Evolutionary conservation across 2,329 filamentous ascomycete species (phyloP), one percentile per base, ranked within the genome.

Genomic region (Pestalotiopsis sp.): DNA sequence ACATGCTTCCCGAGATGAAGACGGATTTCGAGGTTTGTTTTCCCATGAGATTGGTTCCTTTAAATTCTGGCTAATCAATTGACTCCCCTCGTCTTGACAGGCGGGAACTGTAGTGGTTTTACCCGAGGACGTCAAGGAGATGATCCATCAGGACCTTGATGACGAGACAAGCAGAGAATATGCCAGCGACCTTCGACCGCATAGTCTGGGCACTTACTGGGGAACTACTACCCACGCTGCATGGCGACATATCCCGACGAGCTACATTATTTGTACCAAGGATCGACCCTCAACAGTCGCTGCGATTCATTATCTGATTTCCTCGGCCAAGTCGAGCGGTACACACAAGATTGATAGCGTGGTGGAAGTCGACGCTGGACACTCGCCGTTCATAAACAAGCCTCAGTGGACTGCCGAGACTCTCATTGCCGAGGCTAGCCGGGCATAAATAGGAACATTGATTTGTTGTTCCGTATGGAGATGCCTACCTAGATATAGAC

Each of bases 121-220:
- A 3, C 70, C 73, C 0, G 68, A 74, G 36, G 70, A 76, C 62
- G 71, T 70, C 4, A 75, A 74, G 59, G 68, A 61, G 7, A 73
- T 75, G 69, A 75, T 75, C 49, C 75, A 75, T 68, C 73, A 76
- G 59, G 73, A 75, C 67, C 12, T 75, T 2, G 68, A 71, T 14
- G 72, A 75, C 36, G 64, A 64, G 23, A 70, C 62, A 7, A 59
- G 71, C n/a, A 68, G 69, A 17, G 67, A 72, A 45, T 68, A 73
- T 3, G 69, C 57, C 2, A 71, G 73, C 31, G 69, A 74, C 56
- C 58, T 75, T 4, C 71, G 63, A 4, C 71, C 74, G 13, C 73
- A 76, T 23, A 75, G 74, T 58, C 63, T 76, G 17, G 72, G 65
- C 0, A n/a, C 70, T 31, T 75, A 38, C 9, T 75, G 73, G 72